These are phyloP conservation scores for Cadophora sp. DNA, from an alignment of 2,329 filamentous ascomycete genomes.

Conservation along the genomic window DNA sequence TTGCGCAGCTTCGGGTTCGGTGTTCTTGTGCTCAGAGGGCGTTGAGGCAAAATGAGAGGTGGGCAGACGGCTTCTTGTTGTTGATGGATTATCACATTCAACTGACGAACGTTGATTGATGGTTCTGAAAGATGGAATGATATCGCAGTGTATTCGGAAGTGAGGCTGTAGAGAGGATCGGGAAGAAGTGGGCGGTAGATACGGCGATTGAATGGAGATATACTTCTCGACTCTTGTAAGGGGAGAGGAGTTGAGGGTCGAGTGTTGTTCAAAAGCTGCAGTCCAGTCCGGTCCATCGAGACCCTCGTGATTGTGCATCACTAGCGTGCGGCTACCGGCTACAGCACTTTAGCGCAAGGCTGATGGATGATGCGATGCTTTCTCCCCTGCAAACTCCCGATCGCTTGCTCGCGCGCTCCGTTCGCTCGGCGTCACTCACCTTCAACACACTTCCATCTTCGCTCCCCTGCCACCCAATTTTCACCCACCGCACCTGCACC, in stretches of 20 bases:
- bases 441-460: constrained; percentile 13
- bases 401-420: constrained; percentile 1
- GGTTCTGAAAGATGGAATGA: too few species aligned
- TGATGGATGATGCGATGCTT: background rate
- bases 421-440: constrained; percentile 14
- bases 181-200: background rate
- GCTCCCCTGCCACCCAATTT: constrained; percentile 22
- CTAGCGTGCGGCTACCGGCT: constrained; percentile 16
- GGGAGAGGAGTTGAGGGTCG: background rate
- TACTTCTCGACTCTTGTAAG: background rate
- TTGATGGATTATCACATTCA: background rate
- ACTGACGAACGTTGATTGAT: too few species aligned
- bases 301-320: background rate
- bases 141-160: too few species aligned
- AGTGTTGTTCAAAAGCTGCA: background rate
- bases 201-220: background rate
- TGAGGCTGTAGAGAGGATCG: background rate
- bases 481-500: constrained; percentile 7
- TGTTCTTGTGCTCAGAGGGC: background rate
- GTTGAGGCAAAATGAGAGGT: background rate
- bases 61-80: background rate
- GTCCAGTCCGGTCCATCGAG: constrained; percentile 5
- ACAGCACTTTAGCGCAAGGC: constrained; percentile 13
- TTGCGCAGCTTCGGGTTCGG: background rate
- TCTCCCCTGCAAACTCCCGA: background rate